Evolutionary conservation across 2,329 filamentous ascomycete species (phyloP).

Genomic region (Trichophyton schoenleinii): DNA sequence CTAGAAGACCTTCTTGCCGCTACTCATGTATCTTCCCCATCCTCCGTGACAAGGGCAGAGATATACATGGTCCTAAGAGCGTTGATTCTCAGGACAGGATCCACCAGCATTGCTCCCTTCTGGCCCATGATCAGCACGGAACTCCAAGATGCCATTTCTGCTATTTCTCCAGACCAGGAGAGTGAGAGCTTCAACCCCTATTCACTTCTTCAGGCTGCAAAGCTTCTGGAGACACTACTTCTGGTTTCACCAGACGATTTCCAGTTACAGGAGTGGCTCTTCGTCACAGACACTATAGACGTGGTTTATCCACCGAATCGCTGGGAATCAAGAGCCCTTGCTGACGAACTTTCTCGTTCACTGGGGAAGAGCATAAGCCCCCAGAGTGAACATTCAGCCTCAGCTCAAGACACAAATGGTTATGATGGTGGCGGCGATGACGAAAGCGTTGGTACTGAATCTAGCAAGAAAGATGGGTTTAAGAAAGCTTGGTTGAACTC

Average conservation of each 20-base stretch:
- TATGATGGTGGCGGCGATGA: conserved; percentile 6
- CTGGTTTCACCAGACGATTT: conserved; percentile 86
- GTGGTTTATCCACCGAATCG: conserved; percentile 70
- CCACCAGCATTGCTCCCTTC: conserved; percentile 66
- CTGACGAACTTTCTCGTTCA: conserved; percentile 72
- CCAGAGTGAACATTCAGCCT: neutral
- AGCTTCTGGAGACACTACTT: conserved; percentile 79
- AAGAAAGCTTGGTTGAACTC: conserved; percentile 33
- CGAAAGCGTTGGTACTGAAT: conserved; percentile 12
- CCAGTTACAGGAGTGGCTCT: conserved; percentile 96
- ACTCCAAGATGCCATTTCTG: conserved; percentile 65
- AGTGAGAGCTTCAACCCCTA: conserved; percentile 66
- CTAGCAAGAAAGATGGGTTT: conserved; percentile 19
- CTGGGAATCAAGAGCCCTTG: conserved; percentile 60
- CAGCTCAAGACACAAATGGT: neutral
- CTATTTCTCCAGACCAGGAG: conserved; percentile 56
- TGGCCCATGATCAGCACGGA: conserved; percentile 88
- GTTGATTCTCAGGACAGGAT: conserved; percentile 63
- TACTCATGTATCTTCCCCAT: conserved; percentile 79
- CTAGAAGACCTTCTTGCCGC: conserved; percentile 75
- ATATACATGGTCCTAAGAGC: conserved; percentile 80
- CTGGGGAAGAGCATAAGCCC: conserved; percentile 40
- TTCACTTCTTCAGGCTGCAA: conserved; percentile 79
- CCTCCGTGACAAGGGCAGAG: conserved; percentile 75
- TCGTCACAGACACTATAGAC: conserved; percentile 92